phyloP scores from a whole-genome alignment of 331 rosid genomes.

The Cydonia oblonga region DNA sequence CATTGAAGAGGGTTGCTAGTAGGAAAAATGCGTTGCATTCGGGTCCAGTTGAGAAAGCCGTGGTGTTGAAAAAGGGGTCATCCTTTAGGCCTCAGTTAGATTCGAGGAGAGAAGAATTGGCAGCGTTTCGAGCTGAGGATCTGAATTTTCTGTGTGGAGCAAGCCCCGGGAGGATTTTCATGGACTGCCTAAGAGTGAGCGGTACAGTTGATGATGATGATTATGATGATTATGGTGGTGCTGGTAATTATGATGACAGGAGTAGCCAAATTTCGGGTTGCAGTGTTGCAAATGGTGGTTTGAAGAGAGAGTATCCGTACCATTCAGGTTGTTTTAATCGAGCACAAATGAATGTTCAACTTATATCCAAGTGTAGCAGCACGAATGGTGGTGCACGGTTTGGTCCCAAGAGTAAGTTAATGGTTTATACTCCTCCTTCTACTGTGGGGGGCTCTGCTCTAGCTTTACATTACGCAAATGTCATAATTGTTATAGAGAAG shows the following conservation, averaged over 20 bases:
- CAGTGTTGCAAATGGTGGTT: slow-evolving; percentile 19
- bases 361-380: slow-evolving; percentile 5
- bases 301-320: slow-evolving; percentile 28
- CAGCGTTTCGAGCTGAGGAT: slow-evolving; percentile 45
- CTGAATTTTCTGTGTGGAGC: slow-evolving; percentile 60
- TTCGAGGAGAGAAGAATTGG: slow-evolving; percentile 42
- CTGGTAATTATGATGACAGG: slow-evolving; percentile 27
- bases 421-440: slow-evolving; percentile 57
- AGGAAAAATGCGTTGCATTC: slow-evolving; percentile 27
- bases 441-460: slow-evolving; percentile 94
- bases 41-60: slow-evolving; percentile 18
- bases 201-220: slow-evolving; percentile 38
- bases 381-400: slow-evolving; percentile 33
- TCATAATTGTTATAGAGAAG: slow-evolving; percentile 75
- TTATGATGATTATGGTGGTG: slow-evolving; percentile 19
- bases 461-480: slow-evolving; percentile 91
- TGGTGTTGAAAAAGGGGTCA: slow-evolving; percentile 28
- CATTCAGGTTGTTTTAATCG: slow-evolving; percentile 32
- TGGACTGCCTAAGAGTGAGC: slow-evolving; percentile 72
- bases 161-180: slow-evolving; percentile 74
- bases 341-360: slow-evolving; percentile 27
- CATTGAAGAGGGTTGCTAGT: slow-evolving; percentile 29
- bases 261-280: slow-evolving; percentile 26
- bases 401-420: slow-evolving; percentile 52
- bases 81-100: slow-evolving; percentile 27